These are phyloP conservation scores for Leccinum disarticulatum DNA, from an alignment of 768 basidiomycete genomes.

Conservation along the genomic window DNA sequence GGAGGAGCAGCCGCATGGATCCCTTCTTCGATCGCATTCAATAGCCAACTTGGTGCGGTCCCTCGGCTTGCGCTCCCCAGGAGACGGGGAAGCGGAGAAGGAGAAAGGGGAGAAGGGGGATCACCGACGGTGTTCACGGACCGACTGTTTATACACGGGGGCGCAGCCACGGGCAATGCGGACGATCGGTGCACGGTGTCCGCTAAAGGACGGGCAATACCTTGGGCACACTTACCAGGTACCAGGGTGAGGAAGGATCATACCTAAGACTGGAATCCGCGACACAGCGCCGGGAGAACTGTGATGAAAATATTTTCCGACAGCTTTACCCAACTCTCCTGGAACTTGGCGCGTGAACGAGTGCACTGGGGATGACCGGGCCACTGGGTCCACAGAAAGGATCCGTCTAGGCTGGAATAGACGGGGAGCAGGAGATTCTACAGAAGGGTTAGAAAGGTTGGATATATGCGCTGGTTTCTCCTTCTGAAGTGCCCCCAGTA, in stretches of 20 bases:
- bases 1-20: neutral
- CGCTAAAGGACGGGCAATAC: slow-evolving; percentile 7
- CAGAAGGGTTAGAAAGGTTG: neutral
- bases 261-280: slow-evolving; percentile 14
- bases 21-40: slow-evolving; percentile 5
- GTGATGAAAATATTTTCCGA: neutral
- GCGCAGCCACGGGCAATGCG: neutral
- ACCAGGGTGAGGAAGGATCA: slow-evolving; percentile 1
- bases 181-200: neutral
- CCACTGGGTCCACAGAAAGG: neutral
- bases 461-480: slow-evolving; percentile 17
- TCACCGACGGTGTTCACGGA: neutral
- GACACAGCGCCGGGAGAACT: slow-evolving; percentile 13
- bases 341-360: neutral
- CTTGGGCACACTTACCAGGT: slow-evolving; percentile 11
- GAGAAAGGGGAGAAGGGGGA: no score
- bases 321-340: neutral
- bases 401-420: neutral
- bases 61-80: neutral
- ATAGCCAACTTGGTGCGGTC: slow-evolving; percentile 7
- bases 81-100: neutral
- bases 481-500: neutral
- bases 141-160: neutral
- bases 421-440: neutral
- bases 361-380: slow-evolving; percentile 10